These are phyloP conservation scores for Aureobasidium sp. DNA, from an alignment of 2,329 filamentous ascomycete species.

Conservation along the genomic window DNA sequence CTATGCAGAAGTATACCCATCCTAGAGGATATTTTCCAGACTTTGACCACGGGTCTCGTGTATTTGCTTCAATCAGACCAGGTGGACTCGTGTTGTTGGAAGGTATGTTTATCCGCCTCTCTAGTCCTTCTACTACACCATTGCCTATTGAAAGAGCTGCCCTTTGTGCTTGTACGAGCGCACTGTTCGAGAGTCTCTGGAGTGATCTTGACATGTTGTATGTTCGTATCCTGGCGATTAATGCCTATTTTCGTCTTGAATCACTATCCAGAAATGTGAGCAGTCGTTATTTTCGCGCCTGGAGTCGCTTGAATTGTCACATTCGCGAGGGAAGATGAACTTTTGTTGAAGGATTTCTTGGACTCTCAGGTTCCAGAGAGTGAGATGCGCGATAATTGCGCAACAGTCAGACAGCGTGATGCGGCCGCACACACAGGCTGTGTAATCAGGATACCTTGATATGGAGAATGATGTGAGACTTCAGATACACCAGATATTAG, in stretches of 20 bases:
- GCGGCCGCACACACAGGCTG: not conserved
- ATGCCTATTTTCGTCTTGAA: not conserved
- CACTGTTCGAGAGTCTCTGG: not conserved
- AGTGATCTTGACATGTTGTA: not conserved
- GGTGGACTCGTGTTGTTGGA: slow-evolving; percentile 50
- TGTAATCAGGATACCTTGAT: not conserved
- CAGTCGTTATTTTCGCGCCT: no score
- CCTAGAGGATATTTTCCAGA: slow-evolving; percentile 80
- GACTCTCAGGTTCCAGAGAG: not conserved
- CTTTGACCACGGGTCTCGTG: slow-evolving; percentile 68
- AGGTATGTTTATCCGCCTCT: slow-evolving; percentile 48
- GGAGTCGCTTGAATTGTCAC: not conserved
- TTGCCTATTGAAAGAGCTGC: not conserved
- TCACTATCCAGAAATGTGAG: not conserved
- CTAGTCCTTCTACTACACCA: slow-evolving; percentile 14
- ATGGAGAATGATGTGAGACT: slow-evolving; percentile 1
- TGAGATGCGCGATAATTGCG: not conserved
- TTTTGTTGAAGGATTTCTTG: not conserved
- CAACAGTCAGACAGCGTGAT: slow-evolving; percentile 9
- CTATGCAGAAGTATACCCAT: slow-evolving; percentile 82
- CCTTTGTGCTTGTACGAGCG: not conserved
- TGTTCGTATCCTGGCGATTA: not conserved
- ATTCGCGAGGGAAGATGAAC: not conserved
- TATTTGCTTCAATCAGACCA: slow-evolving; percentile 49
- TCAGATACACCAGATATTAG: not conserved